These are phyloP conservation scores for Rhytidhysteron rufulum DNA, from an alignment of 2,329 filamentous ascomycete genomes.

Conservation along the genomic window DNA sequence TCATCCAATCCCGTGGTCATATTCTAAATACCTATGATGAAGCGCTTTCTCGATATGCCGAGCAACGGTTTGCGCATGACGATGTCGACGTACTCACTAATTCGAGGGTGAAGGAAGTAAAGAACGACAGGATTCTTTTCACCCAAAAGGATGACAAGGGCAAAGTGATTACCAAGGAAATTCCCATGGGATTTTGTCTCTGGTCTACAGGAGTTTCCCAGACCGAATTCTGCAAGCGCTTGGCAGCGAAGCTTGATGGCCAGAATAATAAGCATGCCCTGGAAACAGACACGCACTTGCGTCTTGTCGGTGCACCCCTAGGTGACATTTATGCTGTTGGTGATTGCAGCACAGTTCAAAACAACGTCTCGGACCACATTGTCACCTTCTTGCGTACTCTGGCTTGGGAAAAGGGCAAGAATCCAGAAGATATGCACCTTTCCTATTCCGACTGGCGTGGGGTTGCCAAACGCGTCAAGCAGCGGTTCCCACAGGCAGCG, in stretches of 20 bases:
- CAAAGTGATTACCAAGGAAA: conserved; percentile 76
- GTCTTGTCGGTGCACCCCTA: conserved; percentile 80
- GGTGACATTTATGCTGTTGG: conserved; percentile 96
- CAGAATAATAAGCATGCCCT: conserved; percentile 90
- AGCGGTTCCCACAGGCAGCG: conserved; percentile 85
- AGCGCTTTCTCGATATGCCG: conserved; percentile 85
- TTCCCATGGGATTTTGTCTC: conserved; percentile 92
- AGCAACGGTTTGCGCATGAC: conserved; percentile 85
- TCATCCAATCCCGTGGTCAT: conserved; percentile 91
- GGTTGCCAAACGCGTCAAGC: conserved; percentile 78
- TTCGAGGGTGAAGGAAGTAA: conserved; percentile 86
- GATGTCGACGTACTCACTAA: conserved; percentile 90
- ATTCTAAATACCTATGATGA: conserved; percentile 99
- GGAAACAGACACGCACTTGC: conserved; percentile 90
- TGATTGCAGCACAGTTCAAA: conserved; percentile 94
- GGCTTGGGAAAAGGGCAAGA: conserved; percentile 86
- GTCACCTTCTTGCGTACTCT: conserved; percentile 83
- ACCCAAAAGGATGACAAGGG: conserved; percentile 75
- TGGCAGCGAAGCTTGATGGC: conserved; percentile 70
- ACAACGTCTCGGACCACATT: conserved; percentile 91
- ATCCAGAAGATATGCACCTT: conserved; percentile 83
- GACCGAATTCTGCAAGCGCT: conserved; percentile 70
- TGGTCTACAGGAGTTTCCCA: conserved; percentile 97
- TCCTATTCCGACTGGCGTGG: conserved; percentile 84
- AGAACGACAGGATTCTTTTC: conserved; percentile 79